A percentile compares a stretch with the other conserved stretches of the same genome.
These are phyloP conservation scores for Exsudoporus frostii DNA, from an alignment of 768 basidiomycete genomes.

Conservation along the genomic window DNA sequence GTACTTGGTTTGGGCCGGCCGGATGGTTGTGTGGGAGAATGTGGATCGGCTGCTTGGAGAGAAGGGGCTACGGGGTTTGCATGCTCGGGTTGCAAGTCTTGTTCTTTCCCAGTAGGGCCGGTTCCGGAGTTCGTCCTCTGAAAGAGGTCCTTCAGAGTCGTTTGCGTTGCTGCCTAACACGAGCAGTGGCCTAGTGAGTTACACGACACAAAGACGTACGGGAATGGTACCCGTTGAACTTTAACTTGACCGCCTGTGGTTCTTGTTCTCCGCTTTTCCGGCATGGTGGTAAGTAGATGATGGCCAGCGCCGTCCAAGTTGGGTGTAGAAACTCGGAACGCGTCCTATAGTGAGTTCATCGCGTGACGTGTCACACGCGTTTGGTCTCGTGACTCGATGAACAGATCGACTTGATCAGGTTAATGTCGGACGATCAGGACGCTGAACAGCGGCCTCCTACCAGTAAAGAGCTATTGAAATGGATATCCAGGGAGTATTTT, in stretches of 20 bases:
- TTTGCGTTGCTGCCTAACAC: conserved; percentile 21
- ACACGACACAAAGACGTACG: not conserved
- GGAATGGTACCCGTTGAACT: conserved; percentile 18
- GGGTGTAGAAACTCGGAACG: not conserved
- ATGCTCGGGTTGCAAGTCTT: not conserved
- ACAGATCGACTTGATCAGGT: not conserved
- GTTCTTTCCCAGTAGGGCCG: not conserved
- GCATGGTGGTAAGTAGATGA: conserved; percentile 14
- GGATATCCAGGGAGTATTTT: conserved; percentile 39
- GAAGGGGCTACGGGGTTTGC: not conserved
- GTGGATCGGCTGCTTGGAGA: not conserved
- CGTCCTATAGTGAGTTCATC: conserved; percentile 17
- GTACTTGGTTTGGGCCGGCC: conserved; percentile 17
- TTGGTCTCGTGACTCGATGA: not conserved
- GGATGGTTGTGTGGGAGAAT: not conserved
- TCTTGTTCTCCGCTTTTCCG: conserved; percentile 24
- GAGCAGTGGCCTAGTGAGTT: conserved; percentile 5
- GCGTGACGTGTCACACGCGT: conserved; percentile 24
- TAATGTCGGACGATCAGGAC: conserved; percentile 13
- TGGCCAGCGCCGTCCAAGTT: not conserved
- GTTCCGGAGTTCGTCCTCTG: conserved; percentile 9
- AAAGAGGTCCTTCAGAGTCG: conserved; percentile 28
- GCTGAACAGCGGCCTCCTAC: conserved; percentile 10
- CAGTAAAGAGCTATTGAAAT: conserved; percentile 23
- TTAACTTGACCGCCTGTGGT: conserved; percentile 8